These are phyloP conservation scores for Datisca glomerata DNA, from an alignment of 306 rosid genomes.

Conservation along the genomic window DNA sequence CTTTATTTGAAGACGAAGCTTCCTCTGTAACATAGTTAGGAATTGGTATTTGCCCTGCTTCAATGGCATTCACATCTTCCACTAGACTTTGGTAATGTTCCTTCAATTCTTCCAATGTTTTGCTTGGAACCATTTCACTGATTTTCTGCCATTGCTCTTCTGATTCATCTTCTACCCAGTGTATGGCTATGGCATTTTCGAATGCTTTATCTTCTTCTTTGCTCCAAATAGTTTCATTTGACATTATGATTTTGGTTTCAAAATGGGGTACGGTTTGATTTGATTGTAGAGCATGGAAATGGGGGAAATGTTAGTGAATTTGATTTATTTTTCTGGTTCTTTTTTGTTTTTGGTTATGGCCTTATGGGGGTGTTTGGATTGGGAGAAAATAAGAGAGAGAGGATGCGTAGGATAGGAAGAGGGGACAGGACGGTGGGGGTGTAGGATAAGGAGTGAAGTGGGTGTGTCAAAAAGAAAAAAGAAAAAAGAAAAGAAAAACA, in stretches of 20 bases:
- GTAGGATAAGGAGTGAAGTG: conserved; percentile 49
- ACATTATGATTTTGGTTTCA: conserved; percentile 26
- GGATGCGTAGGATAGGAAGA: conserved; percentile 62
- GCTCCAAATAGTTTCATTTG: conserved; percentile 58
- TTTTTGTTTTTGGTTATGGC: background rate
- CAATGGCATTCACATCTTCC: conserved; percentile 71
- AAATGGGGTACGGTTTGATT: conserved; percentile 16
- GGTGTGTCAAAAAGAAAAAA: conserved; percentile 22
- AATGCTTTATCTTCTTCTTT: conserved; percentile 85
- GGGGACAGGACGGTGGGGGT: conserved; percentile 22
- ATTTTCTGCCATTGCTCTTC: conserved; percentile 81
- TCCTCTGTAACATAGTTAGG: conserved; percentile 49
- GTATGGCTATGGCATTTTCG: conserved; percentile 81
- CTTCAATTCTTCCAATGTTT: conserved; percentile 60
- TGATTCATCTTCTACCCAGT: conserved; percentile 50
- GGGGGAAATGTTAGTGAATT: conserved; percentile 20
- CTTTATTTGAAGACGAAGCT: conserved; percentile 39
- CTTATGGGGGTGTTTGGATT: conserved; percentile 26
- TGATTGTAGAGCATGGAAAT: conserved; percentile 22
- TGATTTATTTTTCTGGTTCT: conserved; percentile 14
- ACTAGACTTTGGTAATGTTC: conserved; percentile 60
- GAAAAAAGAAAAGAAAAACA: no score
- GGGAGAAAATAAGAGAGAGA: conserved; percentile 1
- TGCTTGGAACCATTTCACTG: conserved; percentile 56
- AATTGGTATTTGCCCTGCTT: conserved; percentile 54